A percentile compares a stretch with the other conserved stretches of the same genome.
phyloP scores from a whole-genome alignment of 2,329 filamentous ascomycete genomes.

The Pyrenochaeta sp. region DNA sequence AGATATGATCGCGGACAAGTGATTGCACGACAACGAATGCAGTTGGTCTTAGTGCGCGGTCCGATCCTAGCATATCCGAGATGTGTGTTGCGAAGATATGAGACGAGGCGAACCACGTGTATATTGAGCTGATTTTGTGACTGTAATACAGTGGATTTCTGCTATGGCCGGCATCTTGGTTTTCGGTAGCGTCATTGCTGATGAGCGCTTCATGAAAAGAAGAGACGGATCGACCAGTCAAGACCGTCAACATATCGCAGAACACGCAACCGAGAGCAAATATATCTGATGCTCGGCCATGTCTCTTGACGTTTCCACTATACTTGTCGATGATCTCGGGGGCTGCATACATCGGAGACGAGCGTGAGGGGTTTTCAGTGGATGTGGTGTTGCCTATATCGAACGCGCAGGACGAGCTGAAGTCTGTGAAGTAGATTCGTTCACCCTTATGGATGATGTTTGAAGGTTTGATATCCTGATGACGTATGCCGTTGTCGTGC shows the following conservation, averaged over 20 bases:
- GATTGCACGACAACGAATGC: not conserved
- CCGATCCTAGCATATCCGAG: not conserved
- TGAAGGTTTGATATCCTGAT: constrained; percentile 29
- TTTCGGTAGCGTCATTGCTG: not conserved
- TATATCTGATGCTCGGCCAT: constrained; percentile 20
- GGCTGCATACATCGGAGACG: constrained; percentile 15
- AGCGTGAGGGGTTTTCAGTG: constrained; percentile 8
- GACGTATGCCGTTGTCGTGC: constrained; percentile 16
- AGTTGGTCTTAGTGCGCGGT: not conserved
- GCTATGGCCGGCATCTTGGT: not conserved
- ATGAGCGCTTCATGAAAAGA: not conserved
- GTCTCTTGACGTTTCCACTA: not conserved
- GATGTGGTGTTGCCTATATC: constrained; percentile 10
- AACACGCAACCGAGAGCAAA: constrained; percentile 26
- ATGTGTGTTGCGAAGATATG: not conserved
- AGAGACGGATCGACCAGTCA: constrained; percentile 8
- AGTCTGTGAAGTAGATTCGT: constrained; percentile 25
- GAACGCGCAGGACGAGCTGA: constrained; percentile 19
- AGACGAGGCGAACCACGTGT: not conserved
- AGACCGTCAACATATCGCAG: constrained; percentile 22
- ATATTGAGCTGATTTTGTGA: not conserved
- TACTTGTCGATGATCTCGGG: constrained; percentile 11
- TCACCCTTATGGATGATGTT: constrained; percentile 24
- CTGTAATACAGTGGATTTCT: not conserved
- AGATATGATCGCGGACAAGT: not conserved